Base-by-base conservation (phyloP, 805 yeast species). In the Metschnikowia cubensis region DNA sequence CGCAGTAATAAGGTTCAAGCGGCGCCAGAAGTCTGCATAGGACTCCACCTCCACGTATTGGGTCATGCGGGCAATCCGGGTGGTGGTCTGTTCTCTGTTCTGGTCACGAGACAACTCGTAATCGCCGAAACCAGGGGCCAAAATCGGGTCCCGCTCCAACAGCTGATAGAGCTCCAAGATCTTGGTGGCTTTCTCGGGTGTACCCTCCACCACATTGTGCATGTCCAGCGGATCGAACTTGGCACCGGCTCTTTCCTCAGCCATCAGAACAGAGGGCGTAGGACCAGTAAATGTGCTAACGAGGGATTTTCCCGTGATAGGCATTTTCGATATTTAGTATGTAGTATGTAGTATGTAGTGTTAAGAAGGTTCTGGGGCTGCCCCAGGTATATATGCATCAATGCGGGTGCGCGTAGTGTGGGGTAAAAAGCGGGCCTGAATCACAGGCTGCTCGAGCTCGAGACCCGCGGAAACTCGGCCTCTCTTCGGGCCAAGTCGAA, bases 171-270 rank as follows among this genome's bases (percentile, higher is more conserved):
- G 59, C 22, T 58, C 57, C 47, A 65, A 52, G 39, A 69, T 56
- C 50, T 62, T 53, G 40, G 54, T 49, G 4, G 75, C 66, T 49
- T 68, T 69, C 49, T 70, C 70, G 15, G 60, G 58, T 10, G 68
- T 58, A 25, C 78, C 78, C 55, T 73, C 78, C 52, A 73, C 65
- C 50, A 73, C 68, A 45, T 67, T 52, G 57, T 71, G 69, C 77
- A 73, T 70, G 32, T 67, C 61, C n/a, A 53, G 58, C 3, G 74
- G 71, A 49, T 71, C 70, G 39, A 65, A 69, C 39, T 59, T 59
- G 21, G 66, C 61, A 13, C 49, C 45, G 41, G 64, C 64, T 53
- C 77, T 65, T 55, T 73, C 77, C 35, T 56, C 57, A 10, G 58
- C 61, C 53, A 69, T 63, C 48, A 56, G 61, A 11, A 54, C 52